Evolutionary conservation across 2,329 filamentous ascomycete species (phyloP).

Genomic region (Hansfordia pulvinata): DNA sequence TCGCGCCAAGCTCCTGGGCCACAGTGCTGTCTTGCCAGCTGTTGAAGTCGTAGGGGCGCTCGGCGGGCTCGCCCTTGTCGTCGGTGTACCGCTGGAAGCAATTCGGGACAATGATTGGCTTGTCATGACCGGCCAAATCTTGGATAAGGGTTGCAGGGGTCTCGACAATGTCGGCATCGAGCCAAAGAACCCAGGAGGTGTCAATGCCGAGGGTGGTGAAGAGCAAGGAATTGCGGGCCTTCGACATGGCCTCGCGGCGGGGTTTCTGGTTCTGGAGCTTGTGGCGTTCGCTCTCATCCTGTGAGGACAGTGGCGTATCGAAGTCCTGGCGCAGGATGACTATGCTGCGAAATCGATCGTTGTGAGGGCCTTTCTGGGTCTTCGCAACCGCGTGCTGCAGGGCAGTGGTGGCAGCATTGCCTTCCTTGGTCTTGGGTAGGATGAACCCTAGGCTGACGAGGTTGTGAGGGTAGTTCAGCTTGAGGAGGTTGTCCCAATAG

Average conservation of each 20-base stretch:
- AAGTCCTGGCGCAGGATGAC: constrained; percentile 94
- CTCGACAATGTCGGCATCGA: constrained; percentile 86
- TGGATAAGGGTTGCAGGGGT: constrained; percentile 76
- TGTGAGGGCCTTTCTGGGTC: constrained; percentile 71
- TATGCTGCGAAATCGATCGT: constrained; percentile 78
- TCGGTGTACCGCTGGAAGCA: constrained; percentile 84
- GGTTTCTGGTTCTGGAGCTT: constrained; percentile 83
- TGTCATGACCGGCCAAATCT: constrained; percentile 76
- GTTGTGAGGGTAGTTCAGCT: constrained; percentile 79
- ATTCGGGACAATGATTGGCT: constrained; percentile 87
- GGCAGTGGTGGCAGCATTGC: constrained; percentile 70
- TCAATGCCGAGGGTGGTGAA: constrained; percentile 88
- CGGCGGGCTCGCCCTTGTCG: constrained; percentile 53
- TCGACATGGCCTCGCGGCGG: constrained; percentile 79
- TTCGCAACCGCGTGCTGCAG: constrained; percentile 76
- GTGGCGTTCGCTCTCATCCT: constrained; percentile 80
- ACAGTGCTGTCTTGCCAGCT: constrained; percentile 86
- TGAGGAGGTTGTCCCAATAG: constrained; percentile 90
- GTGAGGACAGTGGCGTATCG: constrained; percentile 65
- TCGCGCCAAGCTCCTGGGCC: constrained; percentile 59
- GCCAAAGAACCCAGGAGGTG: constrained; percentile 94
- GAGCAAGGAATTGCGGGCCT: constrained; percentile 83
- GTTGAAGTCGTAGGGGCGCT: constrained; percentile 92
- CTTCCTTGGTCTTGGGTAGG: constrained; percentile 83
- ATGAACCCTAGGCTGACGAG: constrained; percentile 94